A percentile compares a stretch with the other conserved stretches of the same genome.
phyloP scores from a whole-genome alignment of 176 grass and related monocot genomes.

The Chrysopogon serrulatus region DNA sequence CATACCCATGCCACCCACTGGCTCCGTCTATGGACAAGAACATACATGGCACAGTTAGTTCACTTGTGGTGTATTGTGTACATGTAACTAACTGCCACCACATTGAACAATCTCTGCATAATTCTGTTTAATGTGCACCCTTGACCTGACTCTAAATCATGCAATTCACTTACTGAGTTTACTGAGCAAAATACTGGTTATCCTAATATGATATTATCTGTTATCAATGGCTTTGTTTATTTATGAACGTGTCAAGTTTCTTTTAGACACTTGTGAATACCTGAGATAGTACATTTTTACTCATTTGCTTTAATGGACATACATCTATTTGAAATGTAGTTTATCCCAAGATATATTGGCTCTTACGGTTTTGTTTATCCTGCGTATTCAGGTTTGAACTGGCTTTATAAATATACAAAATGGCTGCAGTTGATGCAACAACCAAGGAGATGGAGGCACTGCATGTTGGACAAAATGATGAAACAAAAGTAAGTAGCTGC shows the following conservation, averaged over 20 bases:
- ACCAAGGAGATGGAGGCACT: slow-evolving; percentile 40
- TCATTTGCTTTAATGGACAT: not conserved
- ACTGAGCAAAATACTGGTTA: not conserved
- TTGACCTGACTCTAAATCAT: not conserved
- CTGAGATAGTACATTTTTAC: not conserved
- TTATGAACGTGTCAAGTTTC: not conserved
- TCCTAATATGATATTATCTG: no score
- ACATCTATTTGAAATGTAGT: not conserved
- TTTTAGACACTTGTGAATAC: not conserved
- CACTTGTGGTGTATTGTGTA: not conserved
- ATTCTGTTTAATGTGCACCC: not conserved
- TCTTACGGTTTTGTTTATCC: slow-evolving; percentile 9
- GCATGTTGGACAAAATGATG: slow-evolving; percentile 6
- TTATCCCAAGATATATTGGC: not conserved
- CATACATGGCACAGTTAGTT: not conserved
- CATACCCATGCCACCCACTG: no score
- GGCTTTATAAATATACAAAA: slow-evolving; percentile 14
- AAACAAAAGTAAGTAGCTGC: slow-evolving; percentile 23
- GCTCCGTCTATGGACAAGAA: no score
- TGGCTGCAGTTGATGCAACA: slow-evolving; percentile 16
- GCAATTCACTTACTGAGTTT: not conserved
- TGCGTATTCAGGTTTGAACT: slow-evolving; percentile 9
- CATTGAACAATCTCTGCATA: not conserved
- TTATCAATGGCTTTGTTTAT: no score
- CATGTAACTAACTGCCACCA: not conserved